These are phyloP conservation scores for Vigna angularis DNA, from an alignment of 306 rosid genomes.

Conservation along the genomic window DNA sequence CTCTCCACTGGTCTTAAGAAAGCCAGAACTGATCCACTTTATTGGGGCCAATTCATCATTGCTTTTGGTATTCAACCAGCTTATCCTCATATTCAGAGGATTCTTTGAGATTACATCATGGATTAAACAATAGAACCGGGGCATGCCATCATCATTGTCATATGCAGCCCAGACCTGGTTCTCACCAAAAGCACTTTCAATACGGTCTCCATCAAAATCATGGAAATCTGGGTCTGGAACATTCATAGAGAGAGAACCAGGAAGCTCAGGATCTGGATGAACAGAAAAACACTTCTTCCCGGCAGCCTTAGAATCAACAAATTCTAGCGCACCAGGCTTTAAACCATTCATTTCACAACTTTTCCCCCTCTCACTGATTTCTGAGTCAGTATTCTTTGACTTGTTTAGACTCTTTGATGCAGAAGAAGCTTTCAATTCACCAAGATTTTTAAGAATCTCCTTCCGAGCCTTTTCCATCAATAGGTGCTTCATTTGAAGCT, in stretches of 20 bases:
- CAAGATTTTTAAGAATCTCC: constrained; percentile 63
- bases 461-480: constrained; percentile 66
- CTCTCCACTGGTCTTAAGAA: constrained; percentile 78
- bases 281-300: constrained; percentile 39
- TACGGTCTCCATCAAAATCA: constrained; percentile 87
- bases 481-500: constrained; percentile 49
- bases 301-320: constrained; percentile 42
- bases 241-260: constrained; percentile 61
- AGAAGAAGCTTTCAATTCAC: constrained; percentile 51
- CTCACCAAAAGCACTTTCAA: constrained; percentile 68
- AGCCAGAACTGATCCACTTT: constrained; percentile 74
- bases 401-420: constrained; percentile 40
- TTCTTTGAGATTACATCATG: constrained; percentile 67
- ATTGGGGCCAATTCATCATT: constrained; percentile 77
- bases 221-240: constrained; percentile 93
- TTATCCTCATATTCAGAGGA: constrained; percentile 74
- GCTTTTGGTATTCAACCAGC: constrained; percentile 82
- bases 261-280: constrained; percentile 39
- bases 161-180: constrained; percentile 93
- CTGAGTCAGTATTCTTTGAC: constrained; percentile 39
- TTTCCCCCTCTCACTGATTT: constrained; percentile 44
- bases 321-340: constrained; percentile 38
- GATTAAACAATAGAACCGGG: constrained; percentile 81
- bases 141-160: constrained; percentile 96
- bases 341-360: constrained; percentile 45